phyloP scores from a whole-genome alignment of 306 rosid genomes.

The Fragaria iinumae region DNA sequence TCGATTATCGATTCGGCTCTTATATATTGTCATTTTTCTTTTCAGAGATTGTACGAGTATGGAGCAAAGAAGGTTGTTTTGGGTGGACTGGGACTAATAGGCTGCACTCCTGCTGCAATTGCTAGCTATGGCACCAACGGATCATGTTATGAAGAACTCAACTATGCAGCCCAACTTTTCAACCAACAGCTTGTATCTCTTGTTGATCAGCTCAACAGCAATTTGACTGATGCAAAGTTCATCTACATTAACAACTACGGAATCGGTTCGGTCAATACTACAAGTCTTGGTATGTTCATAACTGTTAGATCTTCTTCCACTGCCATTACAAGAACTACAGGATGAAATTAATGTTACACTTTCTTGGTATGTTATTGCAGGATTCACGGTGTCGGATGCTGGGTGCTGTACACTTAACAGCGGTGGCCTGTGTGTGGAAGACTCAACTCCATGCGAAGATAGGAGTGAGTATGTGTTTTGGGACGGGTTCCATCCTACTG shows the following conservation, averaged over 20 bases:
- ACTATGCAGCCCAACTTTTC: conserved; percentile 29
- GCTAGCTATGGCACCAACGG: conserved; percentile 21
- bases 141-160: conserved; percentile 38
- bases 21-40: too few species aligned
- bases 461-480: conserved; percentile 48
- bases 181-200: conserved; percentile 36
- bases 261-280: conserved; percentile 6
- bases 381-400: conserved; percentile 20
- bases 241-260: conserved; percentile 26
- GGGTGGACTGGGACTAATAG: conserved; percentile 43
- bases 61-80: conserved; percentile 67
- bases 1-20: neutral
- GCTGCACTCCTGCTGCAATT: conserved; percentile 52
- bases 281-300: neutral
- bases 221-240: conserved; percentile 35
- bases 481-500: conserved; percentile 49
- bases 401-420: conserved; percentile 32
- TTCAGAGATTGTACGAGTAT: conserved; percentile 5
- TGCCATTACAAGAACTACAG: neutral
- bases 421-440: conserved; percentile 34
- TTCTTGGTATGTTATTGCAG: conserved; percentile 24
- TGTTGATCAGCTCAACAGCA: conserved; percentile 35
- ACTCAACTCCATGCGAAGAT: conserved; percentile 33
- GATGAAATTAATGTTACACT: neutral
- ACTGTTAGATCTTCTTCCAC: neutral